Evolutionary conservation across 371 early-diverging fungal genomes (phyloP).

Genomic region (Mucor piriformis): DNA sequence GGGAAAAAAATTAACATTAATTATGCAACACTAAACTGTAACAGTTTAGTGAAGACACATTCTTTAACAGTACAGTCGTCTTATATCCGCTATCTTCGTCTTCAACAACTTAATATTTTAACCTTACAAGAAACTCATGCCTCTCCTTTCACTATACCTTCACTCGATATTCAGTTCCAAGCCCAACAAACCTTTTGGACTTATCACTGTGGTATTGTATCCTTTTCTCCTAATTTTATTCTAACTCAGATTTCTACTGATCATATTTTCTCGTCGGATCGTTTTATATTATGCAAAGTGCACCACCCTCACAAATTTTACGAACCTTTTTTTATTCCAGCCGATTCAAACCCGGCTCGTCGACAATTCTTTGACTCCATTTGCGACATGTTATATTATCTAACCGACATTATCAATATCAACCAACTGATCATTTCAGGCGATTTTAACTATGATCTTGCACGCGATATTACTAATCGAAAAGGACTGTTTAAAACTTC

Average conservation of each 20-base stretch:
- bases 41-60: neutral
- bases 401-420: neutral
- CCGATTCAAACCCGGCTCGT: neutral
- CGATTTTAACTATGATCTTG: conserved; percentile 1
- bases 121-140: conserved; percentile 12
- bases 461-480: neutral
- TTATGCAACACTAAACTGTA: neutral
- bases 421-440: neutral
- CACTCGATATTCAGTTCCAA: conserved; percentile 8
- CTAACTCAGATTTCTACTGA: neutral
- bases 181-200: conserved; percentile 8
- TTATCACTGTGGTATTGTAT: conserved; percentile 7
- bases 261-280: neutral
- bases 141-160: neutral
- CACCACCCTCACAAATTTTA: conserved; percentile 1
- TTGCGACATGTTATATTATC: neutral
- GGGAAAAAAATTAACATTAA: neutral
- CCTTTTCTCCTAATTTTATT: neutral
- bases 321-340: conserved; percentile 8
- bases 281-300: neutral
- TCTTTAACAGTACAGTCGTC: neutral
- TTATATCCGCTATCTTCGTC: conserved; percentile 1
- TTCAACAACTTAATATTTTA: neutral
- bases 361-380: neutral
- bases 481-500: neutral